phyloP scores from a whole-genome alignment of 192 early-diverging fungal species.

The Coemansia sp. region DNA sequence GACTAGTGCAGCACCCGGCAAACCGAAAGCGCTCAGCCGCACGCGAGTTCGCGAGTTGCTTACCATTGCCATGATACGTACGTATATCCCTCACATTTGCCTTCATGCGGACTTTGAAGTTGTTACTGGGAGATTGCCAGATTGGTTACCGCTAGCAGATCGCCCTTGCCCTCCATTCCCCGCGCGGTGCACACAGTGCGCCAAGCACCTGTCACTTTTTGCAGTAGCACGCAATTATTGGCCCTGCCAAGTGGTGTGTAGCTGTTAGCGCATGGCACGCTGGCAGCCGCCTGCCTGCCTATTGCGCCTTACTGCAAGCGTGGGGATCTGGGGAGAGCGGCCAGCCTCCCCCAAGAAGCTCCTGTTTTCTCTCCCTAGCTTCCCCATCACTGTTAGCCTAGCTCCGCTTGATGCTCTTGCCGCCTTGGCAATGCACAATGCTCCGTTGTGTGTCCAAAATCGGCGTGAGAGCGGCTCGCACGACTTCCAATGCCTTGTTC shows the following conservation, averaged over 20 bases:
- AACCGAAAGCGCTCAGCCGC: conserved; percentile 47
- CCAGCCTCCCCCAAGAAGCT: conserved; percentile 17
- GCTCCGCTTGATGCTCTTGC: background rate
- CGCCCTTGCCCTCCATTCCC: conserved; percentile 1
- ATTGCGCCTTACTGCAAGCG: conserved; percentile 30
- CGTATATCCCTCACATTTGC: conserved; percentile 18
- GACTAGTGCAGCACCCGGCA: conserved; percentile 23
- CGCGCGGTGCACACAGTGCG: background rate
- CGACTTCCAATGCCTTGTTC: conserved; percentile 3
- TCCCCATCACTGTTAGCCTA: background rate
- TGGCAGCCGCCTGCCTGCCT: background rate
- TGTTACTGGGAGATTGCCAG: conserved; percentile 7
- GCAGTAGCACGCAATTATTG: conserved; percentile 14
- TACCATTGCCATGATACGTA: conserved; percentile 53
- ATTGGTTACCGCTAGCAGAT: conserved; percentile 1
- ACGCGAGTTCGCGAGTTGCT: conserved; percentile 49
- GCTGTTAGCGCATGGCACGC: conserved; percentile 3
- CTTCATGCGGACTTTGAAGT: background rate
- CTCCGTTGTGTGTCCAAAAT: background rate
- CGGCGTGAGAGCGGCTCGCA: conserved; percentile 12
- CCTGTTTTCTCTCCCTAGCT: conserved; percentile 9
- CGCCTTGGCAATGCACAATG: background rate
- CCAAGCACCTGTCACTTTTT: background rate
- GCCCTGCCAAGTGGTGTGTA: background rate
- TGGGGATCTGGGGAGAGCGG: background rate